phyloP scores from a whole-genome alignment of 352 stramenopile genomes.

The Albugo candida region DNA sequence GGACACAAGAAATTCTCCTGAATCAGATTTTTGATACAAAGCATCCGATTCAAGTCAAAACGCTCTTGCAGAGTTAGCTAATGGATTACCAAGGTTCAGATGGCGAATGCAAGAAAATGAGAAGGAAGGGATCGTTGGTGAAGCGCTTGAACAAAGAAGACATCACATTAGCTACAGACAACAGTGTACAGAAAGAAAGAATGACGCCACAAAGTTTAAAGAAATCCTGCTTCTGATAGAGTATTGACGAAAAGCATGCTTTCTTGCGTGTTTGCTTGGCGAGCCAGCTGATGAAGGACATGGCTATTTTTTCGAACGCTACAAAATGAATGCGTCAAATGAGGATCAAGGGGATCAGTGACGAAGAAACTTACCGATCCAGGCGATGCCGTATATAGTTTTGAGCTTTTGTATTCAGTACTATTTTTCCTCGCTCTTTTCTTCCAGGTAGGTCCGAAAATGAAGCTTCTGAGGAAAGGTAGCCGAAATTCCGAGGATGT shows the following conservation, averaged over 20 bases:
- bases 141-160: too few species aligned
- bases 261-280: constrained; percentile 75
- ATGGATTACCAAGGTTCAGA: too few species aligned
- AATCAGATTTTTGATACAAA: background rate
- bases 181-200: too few species aligned
- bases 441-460: constrained; percentile 2
- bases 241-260: constrained; percentile 81
- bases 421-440: constrained; percentile 54
- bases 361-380: constrained; percentile 43
- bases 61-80: constrained; percentile 14
- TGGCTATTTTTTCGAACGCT: constrained; percentile 72
- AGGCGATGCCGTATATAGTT: constrained; percentile 56
- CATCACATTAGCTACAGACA: too few species aligned
- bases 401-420: constrained; percentile 53
- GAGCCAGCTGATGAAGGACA: constrained; percentile 65
- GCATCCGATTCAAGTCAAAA: constrained; percentile 24
- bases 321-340: constrained; percentile 6
- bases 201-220: constrained; percentile 15
- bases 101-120: too few species aligned
- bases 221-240: constrained; percentile 69
- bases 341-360: background rate
- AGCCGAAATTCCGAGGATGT: constrained; percentile 59
- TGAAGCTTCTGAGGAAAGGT: constrained; percentile 17
- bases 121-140: too few species aligned
- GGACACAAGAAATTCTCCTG: constrained; percentile 25